Base-by-base conservation (phyloP, 768 basidiomycete genomes). In the Suillus bovinus region DNA sequence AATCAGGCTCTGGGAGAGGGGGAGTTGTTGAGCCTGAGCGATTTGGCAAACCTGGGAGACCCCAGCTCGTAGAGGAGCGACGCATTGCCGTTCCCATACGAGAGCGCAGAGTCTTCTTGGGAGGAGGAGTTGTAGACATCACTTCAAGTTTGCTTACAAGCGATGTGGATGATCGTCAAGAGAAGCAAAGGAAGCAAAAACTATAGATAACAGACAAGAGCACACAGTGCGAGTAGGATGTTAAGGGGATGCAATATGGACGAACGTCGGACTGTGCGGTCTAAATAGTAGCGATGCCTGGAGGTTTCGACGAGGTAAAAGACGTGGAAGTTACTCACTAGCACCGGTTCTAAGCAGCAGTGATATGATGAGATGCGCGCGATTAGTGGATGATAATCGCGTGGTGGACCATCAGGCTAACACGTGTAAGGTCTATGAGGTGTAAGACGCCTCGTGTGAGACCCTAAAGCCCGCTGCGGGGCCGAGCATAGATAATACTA, bases 61-160 rank as follows among this genome's bases (percentile, higher is more conserved):
- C 73, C 63, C 88, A 78, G 10, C 81, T 76, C 4, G 84, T 82
- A 20, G 88, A 89, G 4, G 86, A 82, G 58, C 87, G 85, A 9
- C 86, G 82, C 70, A 88, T 78, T 58, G 78, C 83, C 54, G 79
- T 81, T 56, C 84, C 84, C 77, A 89, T 82, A 56, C 88, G 86
- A 44, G 79, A 74, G 74, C 88, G 86, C 69, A 83, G 78, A 50
- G 82, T 78, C 2, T 66, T 67, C 61, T 74, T 74, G 69, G 77
- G 82, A 58, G 71, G 73, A 8, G 76, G 68, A 24, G 71, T 70
- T 56, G 70, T 57, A n/a, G 74, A 47, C 63, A 74, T 72, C 31
- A 54, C 65, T 24, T 74, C 68, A 63, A 68, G 74, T 36, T 31
- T 5, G 24, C 38, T 27, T 13, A 27, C 24, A 20, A 58, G 47